Percentiles rank a stretch among this genome's conserved stretches.
Evolutionary conservation across 2,329 filamentous ascomycete species (phyloP).

Genomic region (Epichloe elymi): DNA sequence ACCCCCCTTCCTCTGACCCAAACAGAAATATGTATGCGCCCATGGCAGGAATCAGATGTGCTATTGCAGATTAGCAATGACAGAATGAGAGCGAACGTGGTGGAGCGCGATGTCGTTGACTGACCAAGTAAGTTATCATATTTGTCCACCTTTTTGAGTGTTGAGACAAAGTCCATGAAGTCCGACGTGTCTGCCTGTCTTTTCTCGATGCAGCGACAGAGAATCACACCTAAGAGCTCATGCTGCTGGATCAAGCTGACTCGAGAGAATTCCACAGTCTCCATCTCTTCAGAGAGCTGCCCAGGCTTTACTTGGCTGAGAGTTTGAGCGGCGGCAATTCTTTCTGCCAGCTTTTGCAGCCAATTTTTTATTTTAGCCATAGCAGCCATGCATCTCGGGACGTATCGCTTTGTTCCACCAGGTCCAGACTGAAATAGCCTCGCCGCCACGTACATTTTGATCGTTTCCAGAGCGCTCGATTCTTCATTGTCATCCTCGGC

Average conservation of each 20-base stretch:
- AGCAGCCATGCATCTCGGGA: slow-evolving; percentile 59
- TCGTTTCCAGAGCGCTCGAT: slow-evolving; percentile 17
- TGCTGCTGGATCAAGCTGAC: slow-evolving; percentile 78
- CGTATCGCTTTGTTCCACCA: slow-evolving; percentile 44
- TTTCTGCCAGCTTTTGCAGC: slow-evolving; percentile 64
- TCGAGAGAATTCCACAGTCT: slow-evolving; percentile 70
- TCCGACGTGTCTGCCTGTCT: slow-evolving; percentile 58
- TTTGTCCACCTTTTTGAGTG: slow-evolving; percentile 57
- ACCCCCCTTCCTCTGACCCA: slow-evolving; percentile 64
- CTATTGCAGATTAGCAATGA: slow-evolving; percentile 15
- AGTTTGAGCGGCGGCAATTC: slow-evolving; percentile 59
- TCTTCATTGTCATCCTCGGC: slow-evolving; percentile 39
- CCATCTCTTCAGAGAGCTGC: slow-evolving; percentile 47
- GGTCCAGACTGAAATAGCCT: slow-evolving; percentile 19
- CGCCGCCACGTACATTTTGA: slow-evolving; percentile 22
- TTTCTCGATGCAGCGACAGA: slow-evolving; percentile 66
- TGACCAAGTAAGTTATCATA: slow-evolving; percentile 54
- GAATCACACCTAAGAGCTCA: slow-evolving; percentile 70
- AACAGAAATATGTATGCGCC: slow-evolving; percentile 66
- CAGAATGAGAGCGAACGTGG: slow-evolving; percentile 1
- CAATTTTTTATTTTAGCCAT: slow-evolving; percentile 68
- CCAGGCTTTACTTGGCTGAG: slow-evolving; percentile 50
- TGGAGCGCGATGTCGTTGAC: slow-evolving; percentile 5
- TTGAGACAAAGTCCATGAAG: slow-evolving; percentile 57
- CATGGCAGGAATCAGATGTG: slow-evolving; percentile 74